These are phyloP conservation scores for Rhinocladiella mackenziei DNA, from an alignment of 2,329 filamentous ascomycete species.

Conservation along the genomic window DNA sequence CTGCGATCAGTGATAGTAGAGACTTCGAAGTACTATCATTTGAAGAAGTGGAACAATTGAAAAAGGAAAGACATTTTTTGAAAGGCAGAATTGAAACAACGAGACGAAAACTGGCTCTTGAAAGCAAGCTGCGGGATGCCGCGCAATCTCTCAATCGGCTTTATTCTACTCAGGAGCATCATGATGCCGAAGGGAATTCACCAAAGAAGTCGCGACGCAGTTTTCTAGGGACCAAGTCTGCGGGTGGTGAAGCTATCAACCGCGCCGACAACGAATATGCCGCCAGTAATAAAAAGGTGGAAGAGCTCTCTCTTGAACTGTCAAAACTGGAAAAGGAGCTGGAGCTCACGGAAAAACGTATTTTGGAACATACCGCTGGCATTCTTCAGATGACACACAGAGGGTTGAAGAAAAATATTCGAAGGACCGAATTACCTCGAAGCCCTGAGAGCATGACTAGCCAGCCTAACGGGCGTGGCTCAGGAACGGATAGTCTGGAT, in stretches of 20 bases:
- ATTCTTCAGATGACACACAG: constrained; percentile 88
- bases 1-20: constrained; percentile 82
- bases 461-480: constrained; percentile 44
- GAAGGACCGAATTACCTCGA: constrained; percentile 54
- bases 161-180: constrained; percentile 57
- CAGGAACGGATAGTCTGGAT: constrained; percentile 53
- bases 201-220: constrained; percentile 51
- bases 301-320: constrained; percentile 76
- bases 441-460: constrained; percentile 66
- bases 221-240: constrained; percentile 45
- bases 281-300: constrained; percentile 73
- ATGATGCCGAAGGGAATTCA: constrained; percentile 42
- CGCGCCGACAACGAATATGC: constrained; percentile 71
- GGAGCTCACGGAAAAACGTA: constrained; percentile 67
- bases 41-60: constrained; percentile 85
- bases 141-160: constrained; percentile 80
- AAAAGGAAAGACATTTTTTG: constrained; percentile 75
- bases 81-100: constrained; percentile 75
- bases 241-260: constrained; percentile 36
- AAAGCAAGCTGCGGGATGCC: constrained; percentile 91
- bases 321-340: constrained; percentile 73
- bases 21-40: constrained; percentile 80
- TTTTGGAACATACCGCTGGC: constrained; percentile 87
- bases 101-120: constrained; percentile 76
- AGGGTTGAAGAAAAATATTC: constrained; percentile 58